A percentile compares a stretch with the other conserved stretches of the same genome.
phyloP scores from a whole-genome alignment of 2,329 filamentous ascomycete genomes.

The Proliferodiscus dingleyae region DNA sequence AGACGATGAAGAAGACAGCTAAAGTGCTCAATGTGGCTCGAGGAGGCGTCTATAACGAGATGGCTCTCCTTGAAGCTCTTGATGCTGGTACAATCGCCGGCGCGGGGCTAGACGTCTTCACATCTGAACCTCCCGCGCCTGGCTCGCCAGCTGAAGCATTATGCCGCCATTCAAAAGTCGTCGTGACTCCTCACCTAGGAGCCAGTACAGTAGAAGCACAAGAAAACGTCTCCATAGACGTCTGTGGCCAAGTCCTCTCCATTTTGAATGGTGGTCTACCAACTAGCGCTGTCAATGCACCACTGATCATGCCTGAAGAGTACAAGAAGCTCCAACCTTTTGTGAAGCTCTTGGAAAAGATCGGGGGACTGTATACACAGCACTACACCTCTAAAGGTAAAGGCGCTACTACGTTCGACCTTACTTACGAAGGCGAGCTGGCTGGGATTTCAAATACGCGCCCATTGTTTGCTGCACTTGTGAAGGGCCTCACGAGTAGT shows the following conservation, averaged over 20 bases:
- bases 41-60: conserved; percentile 76
- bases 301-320: conserved; percentile 75
- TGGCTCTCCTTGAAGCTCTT: conserved; percentile 64
- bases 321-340: conserved; percentile 74
- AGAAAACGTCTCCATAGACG: conserved; percentile 78
- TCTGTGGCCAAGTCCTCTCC: conserved; percentile 72
- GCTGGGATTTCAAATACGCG: conserved; percentile 68
- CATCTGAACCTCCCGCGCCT: conserved; percentile 62
- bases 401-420: conserved; percentile 66
- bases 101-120: conserved; percentile 77
- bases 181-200: conserved; percentile 75
- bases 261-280: conserved; percentile 70
- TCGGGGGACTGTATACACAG: conserved; percentile 75
- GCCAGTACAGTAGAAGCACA: conserved; percentile 79
- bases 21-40: conserved; percentile 75
- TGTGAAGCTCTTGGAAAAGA: conserved; percentile 70
- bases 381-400: conserved; percentile 49
- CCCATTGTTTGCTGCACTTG: conserved; percentile 71
- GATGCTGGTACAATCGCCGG: conserved; percentile 68
- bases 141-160: conserved; percentile 57
- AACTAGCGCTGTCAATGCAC: conserved; percentile 73
- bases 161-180: conserved; percentile 64
- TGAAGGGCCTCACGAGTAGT: conserved; percentile 68
- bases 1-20: conserved; percentile 67
- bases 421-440: conserved; percentile 72